These are phyloP conservation scores for Ilex paraguariensis DNA, from an alignment of 305 asterid genomes.

Conservation along the genomic window DNA sequence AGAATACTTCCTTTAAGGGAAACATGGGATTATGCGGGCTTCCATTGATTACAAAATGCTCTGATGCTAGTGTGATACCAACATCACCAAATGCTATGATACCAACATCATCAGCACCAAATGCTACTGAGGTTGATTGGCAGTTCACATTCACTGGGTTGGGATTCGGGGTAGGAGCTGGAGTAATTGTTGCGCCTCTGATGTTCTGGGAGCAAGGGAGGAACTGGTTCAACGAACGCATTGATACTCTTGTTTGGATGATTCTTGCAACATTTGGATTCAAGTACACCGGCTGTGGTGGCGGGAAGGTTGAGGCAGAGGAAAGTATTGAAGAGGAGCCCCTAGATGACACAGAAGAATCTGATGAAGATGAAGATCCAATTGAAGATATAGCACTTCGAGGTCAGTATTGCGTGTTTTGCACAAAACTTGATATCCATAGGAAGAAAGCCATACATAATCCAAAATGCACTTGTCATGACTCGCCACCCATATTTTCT, in stretches of 20 bases:
- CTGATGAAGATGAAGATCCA: constrained; percentile 37
- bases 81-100: too few species aligned
- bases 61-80: too few species aligned
- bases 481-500: constrained; percentile 36
- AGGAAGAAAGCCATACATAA: constrained; percentile 47
- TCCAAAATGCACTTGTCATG: constrained; percentile 59
- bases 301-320: constrained; percentile 35
- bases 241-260: constrained; percentile 33
- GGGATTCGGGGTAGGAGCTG: constrained; percentile 35
- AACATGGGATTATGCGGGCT: constrained; percentile 50
- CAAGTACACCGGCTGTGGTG: constrained; percentile 47
- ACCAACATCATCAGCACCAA: too few species aligned
- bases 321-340: constrained; percentile 32
- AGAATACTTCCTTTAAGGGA: constrained; percentile 31
- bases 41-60: constrained; percentile 11
- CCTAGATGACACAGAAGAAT: constrained; percentile 21
- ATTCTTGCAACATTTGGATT: constrained; percentile 49
- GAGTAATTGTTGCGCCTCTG: constrained; percentile 22
- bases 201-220: constrained; percentile 26
- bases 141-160: constrained; percentile 21
- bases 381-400: constrained; percentile 18
- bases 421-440: constrained; percentile 63
- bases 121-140: constrained; percentile 2
- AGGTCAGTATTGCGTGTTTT: constrained; percentile 63
- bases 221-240: constrained; percentile 22